Base-by-base conservation (phyloP, 2,329 filamentous ascomycete genomes). In the Cadophora luteo-olivacea region DNA sequence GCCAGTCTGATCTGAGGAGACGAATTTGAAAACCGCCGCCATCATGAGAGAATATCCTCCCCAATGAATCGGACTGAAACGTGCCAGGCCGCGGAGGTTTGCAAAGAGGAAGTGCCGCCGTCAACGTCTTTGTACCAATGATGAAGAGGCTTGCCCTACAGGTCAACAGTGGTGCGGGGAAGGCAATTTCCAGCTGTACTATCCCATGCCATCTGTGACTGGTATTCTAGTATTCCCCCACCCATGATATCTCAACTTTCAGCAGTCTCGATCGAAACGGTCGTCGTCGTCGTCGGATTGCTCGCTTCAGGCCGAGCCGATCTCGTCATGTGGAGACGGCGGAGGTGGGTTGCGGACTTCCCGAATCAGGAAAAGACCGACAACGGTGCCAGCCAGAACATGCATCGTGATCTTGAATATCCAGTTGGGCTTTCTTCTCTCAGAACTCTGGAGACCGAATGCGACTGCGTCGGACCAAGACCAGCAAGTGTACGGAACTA, bases 1-100 rank as follows among this genome's bases (percentile, higher is more conserved):
- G 22, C 86, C 86, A 29, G 55, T 49, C 12, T 80, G 80, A 76
- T 88, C 85, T 14, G 85, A 84, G 64, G 82, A 85, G 67, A 89
- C 84, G 75, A 89, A 89, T 74, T 84, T 87, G 77, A 88, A 85
- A 76, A 80, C 79, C n/a, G 41, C 60, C 14, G 60, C 58, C 67
- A 49, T 65, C 16, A 4, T 29, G 22, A 19, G 19, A 22, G 8
- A n/a, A 25, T 24, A 3, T 12, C 25, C 9, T 51, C 29, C 45
- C 16, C 19, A 29, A 36, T 1, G 3, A 11, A 16, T 19, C 24
- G 19, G 25, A 41, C 22, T 38, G 9, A 25, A 11, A 19, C 22
- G 41, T 24, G 29, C 25, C 24, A n/a, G 51, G 12, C 6, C 36
- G 32, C 61, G 61, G 61, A 51, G 29, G 32, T 22, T 33, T 24